Evolutionary conservation across 2,329 filamentous ascomycete genomes (phyloP), one percentile per base, ranked within the genome.

Genomic region (Fusarium clavum): DNA sequence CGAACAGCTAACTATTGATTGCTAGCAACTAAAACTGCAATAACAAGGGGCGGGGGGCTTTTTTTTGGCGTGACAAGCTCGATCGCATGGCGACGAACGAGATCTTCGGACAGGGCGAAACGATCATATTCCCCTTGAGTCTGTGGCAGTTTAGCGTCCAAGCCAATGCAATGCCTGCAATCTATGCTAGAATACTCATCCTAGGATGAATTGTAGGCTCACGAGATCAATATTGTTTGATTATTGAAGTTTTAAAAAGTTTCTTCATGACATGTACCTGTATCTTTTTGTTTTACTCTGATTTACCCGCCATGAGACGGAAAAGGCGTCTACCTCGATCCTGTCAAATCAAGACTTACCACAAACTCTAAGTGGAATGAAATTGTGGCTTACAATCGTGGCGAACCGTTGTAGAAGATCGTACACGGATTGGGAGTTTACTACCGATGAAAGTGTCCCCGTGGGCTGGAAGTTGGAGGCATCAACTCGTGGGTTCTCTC

Each of bases 311-410:
- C 41, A 58, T 34, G 46, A 49, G 41, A 65, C 64, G 69, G 69
- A 69, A 66, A 61, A 58, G 69, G 64, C 60, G 55, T 69, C 57
- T 66, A 51, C 47, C 56, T 67, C 51, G 29, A 57, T 59, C 57
- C 70, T 51, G 57, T 60, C 56, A 45, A 51, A 49, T 67, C 38
- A 44, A 32, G 41, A 30, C 20, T 29, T 43, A 44, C n/a, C 43
- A 41, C 8, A 41, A 55, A 51, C 41, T 49, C 18, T 32, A 43
- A 51, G 32, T 29, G 41, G 47, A 30, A 48, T 32, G 11, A 34
- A 48, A 40, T 41, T 72, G 72, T 74, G 72, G 72, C 72, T 53
- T 73, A 61, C 62, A 47, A 71, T 51, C 46, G 72, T 74, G 72
- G 72, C 72, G 49, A 73, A 64, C 43, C 45, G 61, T 64, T 61